phyloP scores from a whole-genome alignment of 306 rosid species.

The Quercus variabilis region DNA sequence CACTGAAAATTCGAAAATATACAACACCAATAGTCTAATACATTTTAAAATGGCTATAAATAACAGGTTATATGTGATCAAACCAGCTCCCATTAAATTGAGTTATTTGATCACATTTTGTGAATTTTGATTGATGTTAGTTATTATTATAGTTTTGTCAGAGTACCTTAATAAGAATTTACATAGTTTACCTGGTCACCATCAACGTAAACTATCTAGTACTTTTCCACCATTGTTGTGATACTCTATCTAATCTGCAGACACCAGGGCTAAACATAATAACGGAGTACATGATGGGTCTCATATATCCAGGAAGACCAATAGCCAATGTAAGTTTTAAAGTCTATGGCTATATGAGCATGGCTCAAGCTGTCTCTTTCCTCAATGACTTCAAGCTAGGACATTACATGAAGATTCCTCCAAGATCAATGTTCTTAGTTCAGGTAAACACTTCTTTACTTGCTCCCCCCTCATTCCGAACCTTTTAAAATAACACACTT shows the following conservation, averaged over 20 bases:
- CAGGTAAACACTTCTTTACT: constrained; percentile 31
- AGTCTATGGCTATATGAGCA: constrained; percentile 76
- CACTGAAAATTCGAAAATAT: too few species aligned
- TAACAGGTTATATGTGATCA: background rate
- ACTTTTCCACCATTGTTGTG: constrained; percentile 48
- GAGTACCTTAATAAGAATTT: too few species aligned
- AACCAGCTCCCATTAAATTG: background rate
- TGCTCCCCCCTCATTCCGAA: too few species aligned
- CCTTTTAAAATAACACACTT: background rate
- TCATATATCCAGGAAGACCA: constrained; percentile 70
- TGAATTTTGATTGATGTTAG: too few species aligned
- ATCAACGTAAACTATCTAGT: too few species aligned
- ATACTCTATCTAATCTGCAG: constrained; percentile 23
- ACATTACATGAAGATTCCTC: constrained; percentile 91
- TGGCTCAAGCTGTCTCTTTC: constrained; percentile 81
- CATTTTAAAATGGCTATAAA: background rate
- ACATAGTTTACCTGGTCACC: too few species aligned
- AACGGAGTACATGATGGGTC: constrained; percentile 74
- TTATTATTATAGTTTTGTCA: too few species aligned
- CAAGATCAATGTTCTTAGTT: constrained; percentile 80
- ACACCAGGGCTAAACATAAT: constrained; percentile 72
- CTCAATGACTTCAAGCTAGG: constrained; percentile 86
- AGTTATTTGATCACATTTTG: background rate
- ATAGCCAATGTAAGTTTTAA: constrained; percentile 91
- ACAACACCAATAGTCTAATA: background rate